phyloP scores from a whole-genome alignment of 2,329 filamentous ascomycete genomes.

The Arthrobotrys sphaeroides region DNA sequence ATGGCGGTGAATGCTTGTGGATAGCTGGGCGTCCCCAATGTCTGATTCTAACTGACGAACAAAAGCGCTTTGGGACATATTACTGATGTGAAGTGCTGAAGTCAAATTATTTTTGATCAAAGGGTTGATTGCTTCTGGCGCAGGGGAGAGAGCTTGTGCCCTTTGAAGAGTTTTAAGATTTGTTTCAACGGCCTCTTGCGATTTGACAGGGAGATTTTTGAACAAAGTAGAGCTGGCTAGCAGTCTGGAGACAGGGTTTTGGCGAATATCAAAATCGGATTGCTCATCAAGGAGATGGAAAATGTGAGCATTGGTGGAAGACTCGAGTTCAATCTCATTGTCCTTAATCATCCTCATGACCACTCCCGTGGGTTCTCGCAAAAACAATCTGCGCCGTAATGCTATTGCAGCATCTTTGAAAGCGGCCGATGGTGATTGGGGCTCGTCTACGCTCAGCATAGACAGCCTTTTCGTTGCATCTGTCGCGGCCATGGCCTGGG shows the following conservation, averaged over 20 bases:
- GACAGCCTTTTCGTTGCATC: background rate
- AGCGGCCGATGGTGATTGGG: background rate
- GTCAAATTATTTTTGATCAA: background rate
- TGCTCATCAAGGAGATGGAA: slow-evolving; percentile 5
- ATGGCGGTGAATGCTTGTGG: slow-evolving; percentile 25
- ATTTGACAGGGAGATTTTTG: background rate
- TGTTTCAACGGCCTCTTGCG: background rate
- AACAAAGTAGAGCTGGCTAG: background rate
- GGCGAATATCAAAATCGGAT: background rate
- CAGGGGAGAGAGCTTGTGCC: background rate
- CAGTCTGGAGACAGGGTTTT: background rate
- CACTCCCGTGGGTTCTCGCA: background rate
- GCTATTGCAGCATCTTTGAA: background rate
- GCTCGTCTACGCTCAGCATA: background rate
- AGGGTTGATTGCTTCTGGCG: background rate
- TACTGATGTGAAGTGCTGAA: background rate
- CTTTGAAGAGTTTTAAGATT: slow-evolving; percentile 1
- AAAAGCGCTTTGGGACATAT: background rate
- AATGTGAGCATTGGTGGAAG: background rate
- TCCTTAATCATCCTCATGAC: slow-evolving; percentile 14
- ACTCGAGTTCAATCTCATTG: slow-evolving; percentile 6
- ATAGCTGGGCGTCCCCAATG: background rate
- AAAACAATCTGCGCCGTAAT: background rate
- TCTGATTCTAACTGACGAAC: background rate
- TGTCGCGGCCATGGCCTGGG: too few relatives aligned